Evolutionary conservation across 352 stramenopile species (phyloP), one percentile per base, ranked within the genome.

Genomic region (Phytophthora citricola): DNA sequence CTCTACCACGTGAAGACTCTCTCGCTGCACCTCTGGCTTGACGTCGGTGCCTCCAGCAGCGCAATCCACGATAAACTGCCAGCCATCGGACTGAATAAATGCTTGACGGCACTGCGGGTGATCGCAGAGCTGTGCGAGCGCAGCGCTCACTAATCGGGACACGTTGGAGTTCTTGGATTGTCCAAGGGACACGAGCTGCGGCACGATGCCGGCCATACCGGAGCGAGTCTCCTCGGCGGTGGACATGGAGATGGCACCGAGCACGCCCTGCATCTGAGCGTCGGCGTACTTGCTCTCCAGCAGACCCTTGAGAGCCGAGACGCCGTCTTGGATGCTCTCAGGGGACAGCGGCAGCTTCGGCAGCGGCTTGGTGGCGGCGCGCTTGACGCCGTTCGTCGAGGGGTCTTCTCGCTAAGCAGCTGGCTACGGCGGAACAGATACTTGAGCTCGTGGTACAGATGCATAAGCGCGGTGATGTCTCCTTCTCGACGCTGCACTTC

Each of bases 1-100:
- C 76, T 93, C 85, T 79, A 95, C 83, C 63, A 95, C 85, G 75
- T 89, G 85, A 61, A 95, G 83, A 76, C 87, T 94, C 58, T 91
- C 85, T 50, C 87, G 84, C 60, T 95, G 87, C 62, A 93, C 78
- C 41, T 95, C 87, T 7, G 84, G 73, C 24, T 82, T 79, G 20
- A 95, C 76, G 51, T 75, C 63, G 6, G 75, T 68, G 9, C 82
- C 85, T 9, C 87, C 87, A 8, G 79, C 84, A 7, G 87, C 87
- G 44, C 78, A 89, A 68, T 89, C 71, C 6, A 95, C 81, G 61
- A 95, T 91, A 60, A 93, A 92, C 66, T 94, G 75, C 87, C 87
- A 95, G 26, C 86, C 86, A 32, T 89, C 78, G 22, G 85, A 95
- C 49, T 84, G 71, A 50, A 95, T 76, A 68, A 95, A 92, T 41